A percentile compares a stretch with the other conserved stretches of the same genome.
Evolutionary conservation across 2,329 filamentous ascomycete genomes (phyloP).

Genomic region (Aaosphaeria pasadenensis): DNA sequence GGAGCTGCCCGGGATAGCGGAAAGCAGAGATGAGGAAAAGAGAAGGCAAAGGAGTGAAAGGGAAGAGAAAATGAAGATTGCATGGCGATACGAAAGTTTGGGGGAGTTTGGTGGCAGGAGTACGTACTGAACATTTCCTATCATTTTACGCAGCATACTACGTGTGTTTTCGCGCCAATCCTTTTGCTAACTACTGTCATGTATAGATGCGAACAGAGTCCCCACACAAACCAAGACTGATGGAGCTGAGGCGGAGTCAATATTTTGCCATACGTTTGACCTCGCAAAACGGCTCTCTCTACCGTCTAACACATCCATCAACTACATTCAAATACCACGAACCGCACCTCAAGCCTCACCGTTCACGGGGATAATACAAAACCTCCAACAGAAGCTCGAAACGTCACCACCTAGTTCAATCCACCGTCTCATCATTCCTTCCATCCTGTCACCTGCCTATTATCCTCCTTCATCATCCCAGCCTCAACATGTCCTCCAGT

Average conservation of each 20-base stretch:
- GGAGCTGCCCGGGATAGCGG: constrained; percentile 73
- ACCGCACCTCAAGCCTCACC: constrained; percentile 55
- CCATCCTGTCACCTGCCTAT: constrained; percentile 78
- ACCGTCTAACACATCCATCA: constrained; percentile 39
- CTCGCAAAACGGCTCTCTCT: constrained; percentile 49
- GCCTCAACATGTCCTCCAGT: constrained; percentile 73
- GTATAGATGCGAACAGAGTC: constrained; percentile 11
- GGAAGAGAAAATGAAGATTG: constrained; percentile 89
- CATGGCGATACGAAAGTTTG: constrained; percentile 90
- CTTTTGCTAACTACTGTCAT: too few relatives aligned
- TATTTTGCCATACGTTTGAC: constrained; percentile 53
- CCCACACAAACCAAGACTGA: constrained; percentile 22
- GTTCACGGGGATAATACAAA: constrained; percentile 65
- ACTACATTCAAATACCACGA: constrained; percentile 50
- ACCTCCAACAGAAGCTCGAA: constrained; percentile 54
- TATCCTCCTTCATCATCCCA: constrained; percentile 68
- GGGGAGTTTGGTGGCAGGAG: constrained; percentile 56
- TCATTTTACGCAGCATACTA: too few relatives aligned
- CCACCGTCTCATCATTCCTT: constrained; percentile 83
- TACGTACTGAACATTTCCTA: too few relatives aligned
- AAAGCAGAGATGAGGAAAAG: constrained; percentile 32
- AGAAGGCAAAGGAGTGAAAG: constrained; percentile 37
- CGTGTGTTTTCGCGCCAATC: too few relatives aligned
- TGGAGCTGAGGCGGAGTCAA: constrained; percentile 46
- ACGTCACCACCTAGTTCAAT: constrained; percentile 54